Conservation (phyloP, 345 rosid species). For the Eucalyptus curtisii region DNA sequence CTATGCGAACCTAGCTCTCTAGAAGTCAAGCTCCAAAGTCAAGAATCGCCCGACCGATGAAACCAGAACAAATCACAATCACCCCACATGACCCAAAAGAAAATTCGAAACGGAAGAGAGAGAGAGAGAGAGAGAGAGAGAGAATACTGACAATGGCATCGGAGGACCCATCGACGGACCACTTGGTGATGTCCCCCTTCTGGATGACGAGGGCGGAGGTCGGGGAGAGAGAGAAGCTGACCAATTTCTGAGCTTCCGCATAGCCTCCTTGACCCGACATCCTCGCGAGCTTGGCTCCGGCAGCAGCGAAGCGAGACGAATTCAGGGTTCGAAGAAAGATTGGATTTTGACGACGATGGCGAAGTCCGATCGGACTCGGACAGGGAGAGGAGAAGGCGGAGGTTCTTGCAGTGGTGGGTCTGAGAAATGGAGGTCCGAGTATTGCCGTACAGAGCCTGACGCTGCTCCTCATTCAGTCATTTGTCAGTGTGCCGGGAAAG, state of each 20-base stretch:
- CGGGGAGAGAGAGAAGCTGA: slow-evolving; percentile 37
- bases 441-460: not conserved
- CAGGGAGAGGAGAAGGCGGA: not conserved
- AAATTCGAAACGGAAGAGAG: not conserved
- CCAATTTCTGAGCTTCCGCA: not conserved
- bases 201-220: slow-evolving; percentile 39
- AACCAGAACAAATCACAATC: not conserved
- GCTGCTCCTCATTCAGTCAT: not conserved
- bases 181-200: slow-evolving; percentile 74
- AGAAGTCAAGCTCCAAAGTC: not conserved
- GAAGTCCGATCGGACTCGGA: not conserved
- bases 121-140: not conserved
- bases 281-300: not conserved
- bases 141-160: slow-evolving; percentile 54
- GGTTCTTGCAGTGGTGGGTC: not conserved
- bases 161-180: slow-evolving; percentile 66
- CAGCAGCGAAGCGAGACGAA: not conserved
- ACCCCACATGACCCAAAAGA: not conserved
- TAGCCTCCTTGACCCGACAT: slow-evolving; percentile 23
- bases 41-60: not conserved
- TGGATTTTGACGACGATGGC: not conserved
- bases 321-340: not conserved
- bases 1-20: not conserved
- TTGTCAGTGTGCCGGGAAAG: not conserved
- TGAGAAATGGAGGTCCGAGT: too few species aligned